These are phyloP conservation scores for Capsicum baccatum DNA, from an alignment of 257 asterid species.

Conservation along the genomic window DNA sequence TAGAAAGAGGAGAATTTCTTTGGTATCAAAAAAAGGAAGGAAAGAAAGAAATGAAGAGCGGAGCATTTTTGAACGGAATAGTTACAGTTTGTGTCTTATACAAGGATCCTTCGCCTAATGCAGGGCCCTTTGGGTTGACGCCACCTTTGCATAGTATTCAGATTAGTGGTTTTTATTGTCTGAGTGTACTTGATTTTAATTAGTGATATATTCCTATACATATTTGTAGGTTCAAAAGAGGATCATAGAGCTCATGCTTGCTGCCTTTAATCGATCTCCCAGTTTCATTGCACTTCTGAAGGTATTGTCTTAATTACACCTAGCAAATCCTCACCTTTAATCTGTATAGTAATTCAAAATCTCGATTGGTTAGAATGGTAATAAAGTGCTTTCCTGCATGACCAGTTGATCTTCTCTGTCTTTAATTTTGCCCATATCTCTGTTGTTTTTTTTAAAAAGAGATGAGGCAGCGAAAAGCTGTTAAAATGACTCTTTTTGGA, in stretches of 20 bases:
- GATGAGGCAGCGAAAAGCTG: too few relatives aligned
- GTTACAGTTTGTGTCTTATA: not conserved
- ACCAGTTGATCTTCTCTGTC: not conserved
- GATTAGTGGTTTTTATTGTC: not conserved
- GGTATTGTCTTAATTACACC: slow-evolving; percentile 49
- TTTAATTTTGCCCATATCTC: not conserved
- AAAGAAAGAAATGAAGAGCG: not conserved
- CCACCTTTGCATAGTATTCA: slow-evolving; percentile 1
- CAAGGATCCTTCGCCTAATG: slow-evolving; percentile 18
- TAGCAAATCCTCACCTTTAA: not conserved
- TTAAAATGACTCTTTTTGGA: too few relatives aligned
- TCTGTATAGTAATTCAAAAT: not conserved
- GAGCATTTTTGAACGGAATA: not conserved
- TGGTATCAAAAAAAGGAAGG: not conserved
- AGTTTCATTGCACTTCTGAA: slow-evolving; percentile 80
- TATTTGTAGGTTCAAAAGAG: slow-evolving; percentile 76
- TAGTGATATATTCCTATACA: slow-evolving; percentile 31
- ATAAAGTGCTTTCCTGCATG: slow-evolving; percentile 21
- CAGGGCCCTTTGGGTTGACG: not conserved
- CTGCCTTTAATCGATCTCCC: slow-evolving; percentile 84
- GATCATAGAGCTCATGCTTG: slow-evolving; percentile 86
- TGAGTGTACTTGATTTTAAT: not conserved
- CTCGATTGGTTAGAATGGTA: not conserved
- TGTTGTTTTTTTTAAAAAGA: too few relatives aligned
- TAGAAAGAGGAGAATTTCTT: not conserved